Conservation (phyloP, 2,329 filamentous ascomycete genomes). For the Clarireedia monteithiana region DNA sequence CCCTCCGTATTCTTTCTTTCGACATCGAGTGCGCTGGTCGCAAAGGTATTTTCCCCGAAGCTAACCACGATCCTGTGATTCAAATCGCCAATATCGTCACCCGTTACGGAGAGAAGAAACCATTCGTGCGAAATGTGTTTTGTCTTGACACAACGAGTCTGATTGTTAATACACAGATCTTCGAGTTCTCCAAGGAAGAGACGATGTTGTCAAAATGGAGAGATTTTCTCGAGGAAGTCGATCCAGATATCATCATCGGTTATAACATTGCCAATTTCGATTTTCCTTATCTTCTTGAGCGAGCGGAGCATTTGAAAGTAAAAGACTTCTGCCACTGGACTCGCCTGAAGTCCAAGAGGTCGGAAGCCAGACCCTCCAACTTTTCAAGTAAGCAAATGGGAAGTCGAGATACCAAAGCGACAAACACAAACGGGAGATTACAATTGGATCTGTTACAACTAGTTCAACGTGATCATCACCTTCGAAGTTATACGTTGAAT, state of each 20-base stretch:
- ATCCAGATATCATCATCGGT: constrained; percentile 95
- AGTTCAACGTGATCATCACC: constrained; percentile 87
- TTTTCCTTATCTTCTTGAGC: constrained; percentile 88
- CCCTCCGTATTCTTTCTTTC: constrained; percentile 85
- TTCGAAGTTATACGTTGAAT: constrained; percentile 95
- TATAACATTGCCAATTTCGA: constrained; percentile 99
- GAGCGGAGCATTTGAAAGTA: constrained; percentile 78
- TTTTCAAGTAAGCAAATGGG: constrained; percentile 99
- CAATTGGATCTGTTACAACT: constrained; percentile 93
- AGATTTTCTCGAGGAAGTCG: constrained; percentile 79
- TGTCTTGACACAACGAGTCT: constrained; percentile 85
- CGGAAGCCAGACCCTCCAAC: constrained; percentile 68
- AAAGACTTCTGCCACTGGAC: constrained; percentile 80
- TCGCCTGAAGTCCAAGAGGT: constrained; percentile 62
- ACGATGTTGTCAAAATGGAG: constrained; percentile 92
- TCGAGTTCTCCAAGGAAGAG: constrained; percentile 73
- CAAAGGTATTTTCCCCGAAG: constrained; percentile 94
- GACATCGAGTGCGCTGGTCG: constrained; percentile 98
- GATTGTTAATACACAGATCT: constrained; percentile 90
- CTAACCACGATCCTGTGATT: constrained; percentile 86
- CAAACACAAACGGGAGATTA: constrained; percentile 88
- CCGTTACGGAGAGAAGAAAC: constrained; percentile 87
- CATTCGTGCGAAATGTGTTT: constrained; percentile 94
- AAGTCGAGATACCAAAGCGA: constrained; percentile 86
- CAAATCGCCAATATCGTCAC: constrained; percentile 97